A percentile compares a stretch with the other conserved stretches of the same genome.
Conservation (phyloP, 768 basidiomycete species). For the Amanita molliuscula region DNA sequence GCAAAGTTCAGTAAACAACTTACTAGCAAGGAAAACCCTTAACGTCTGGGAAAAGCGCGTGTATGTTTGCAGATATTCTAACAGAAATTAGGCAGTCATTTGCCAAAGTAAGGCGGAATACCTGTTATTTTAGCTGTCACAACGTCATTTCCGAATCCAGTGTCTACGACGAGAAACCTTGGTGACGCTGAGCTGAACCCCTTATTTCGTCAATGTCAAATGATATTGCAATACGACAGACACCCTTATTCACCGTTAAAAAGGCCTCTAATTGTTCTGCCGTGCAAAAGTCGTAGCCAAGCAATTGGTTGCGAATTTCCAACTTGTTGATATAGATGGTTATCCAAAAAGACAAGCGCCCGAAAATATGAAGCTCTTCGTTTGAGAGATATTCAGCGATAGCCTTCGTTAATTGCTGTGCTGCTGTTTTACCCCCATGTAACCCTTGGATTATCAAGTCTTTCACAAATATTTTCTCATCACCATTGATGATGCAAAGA, state of each 20-base stretch:
- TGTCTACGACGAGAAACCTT: constrained; percentile 61
- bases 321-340: constrained; percentile 60
- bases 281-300: constrained; percentile 44
- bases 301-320: constrained; percentile 39
- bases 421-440: constrained; percentile 53
- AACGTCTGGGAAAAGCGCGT: constrained; percentile 65
- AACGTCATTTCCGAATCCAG: constrained; percentile 51
- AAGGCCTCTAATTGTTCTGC: constrained; percentile 64
- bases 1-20: constrained; percentile 9
- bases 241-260: constrained; percentile 26
- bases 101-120: constrained; percentile 13
- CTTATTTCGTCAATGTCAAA: constrained; percentile 14
- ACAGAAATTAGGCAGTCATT: background rate
- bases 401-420: constrained; percentile 54
- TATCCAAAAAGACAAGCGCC: constrained; percentile 67
- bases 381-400: constrained; percentile 59
- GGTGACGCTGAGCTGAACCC: constrained; percentile 71
- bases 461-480: constrained; percentile 55
- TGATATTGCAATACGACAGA: background rate
- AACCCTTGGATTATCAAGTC: constrained; percentile 52
- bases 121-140: constrained; percentile 66
- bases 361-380: constrained; percentile 51
- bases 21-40: constrained; percentile 64
- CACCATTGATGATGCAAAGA: constrained; percentile 66
- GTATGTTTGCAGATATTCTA: constrained; percentile 66